Evolutionary conservation across 306 rosid genomes (phyloP).

Genomic region (Carpinus fangiana): DNA sequence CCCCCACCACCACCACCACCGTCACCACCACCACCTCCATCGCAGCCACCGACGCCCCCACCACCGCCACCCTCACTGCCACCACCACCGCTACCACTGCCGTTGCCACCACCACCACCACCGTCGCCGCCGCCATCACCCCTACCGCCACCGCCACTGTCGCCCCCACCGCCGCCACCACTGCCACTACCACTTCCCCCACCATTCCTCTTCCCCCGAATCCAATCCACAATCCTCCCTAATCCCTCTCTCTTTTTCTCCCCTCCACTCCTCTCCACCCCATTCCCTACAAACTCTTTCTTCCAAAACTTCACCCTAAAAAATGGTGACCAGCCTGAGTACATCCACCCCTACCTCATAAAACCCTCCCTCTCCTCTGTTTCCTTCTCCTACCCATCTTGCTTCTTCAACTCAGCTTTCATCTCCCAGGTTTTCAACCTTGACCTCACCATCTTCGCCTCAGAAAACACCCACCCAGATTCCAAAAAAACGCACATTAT

Average conservation of each 20-base stretch:
- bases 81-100: no score
- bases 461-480: constrained; percentile 9
- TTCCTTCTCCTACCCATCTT: constrained; percentile 67
- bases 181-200: neutral
- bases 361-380: constrained; percentile 63
- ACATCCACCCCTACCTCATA: constrained; percentile 78
- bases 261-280: constrained; percentile 49
- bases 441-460: constrained; percentile 65
- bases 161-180: neutral
- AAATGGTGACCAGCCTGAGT: constrained; percentile 80
- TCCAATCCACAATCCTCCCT: constrained; percentile 67
- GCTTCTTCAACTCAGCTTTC: constrained; percentile 36
- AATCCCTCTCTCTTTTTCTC: constrained; percentile 79
- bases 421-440: constrained; percentile 56
- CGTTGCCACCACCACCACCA: no score
- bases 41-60: no score
- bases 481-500: constrained; percentile 49
- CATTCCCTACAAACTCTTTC: constrained; percentile 82
- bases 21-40: no score
- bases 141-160: neutral
- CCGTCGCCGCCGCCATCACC: no score
- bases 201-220: constrained; percentile 61
- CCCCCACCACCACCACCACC: no score
- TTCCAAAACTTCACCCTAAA: constrained; percentile 78
- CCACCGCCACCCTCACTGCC: no score